These are phyloP conservation scores for Penicillium lagena DNA, from an alignment of 495 filamentous ascomycete genomes.

Conservation along the genomic window DNA sequence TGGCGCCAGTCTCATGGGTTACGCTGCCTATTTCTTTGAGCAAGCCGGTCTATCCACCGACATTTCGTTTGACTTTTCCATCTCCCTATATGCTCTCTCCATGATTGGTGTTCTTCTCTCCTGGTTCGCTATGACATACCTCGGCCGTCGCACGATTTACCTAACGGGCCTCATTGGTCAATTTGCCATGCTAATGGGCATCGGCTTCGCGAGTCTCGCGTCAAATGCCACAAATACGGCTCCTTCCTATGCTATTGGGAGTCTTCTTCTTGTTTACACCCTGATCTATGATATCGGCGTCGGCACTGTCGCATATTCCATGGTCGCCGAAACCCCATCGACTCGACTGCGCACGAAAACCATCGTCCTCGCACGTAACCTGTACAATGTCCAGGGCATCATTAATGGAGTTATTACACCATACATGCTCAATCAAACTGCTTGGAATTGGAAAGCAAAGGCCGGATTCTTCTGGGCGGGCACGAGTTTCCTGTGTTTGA, in stretches of 20 bases:
- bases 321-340: slow-evolving; percentile 65
- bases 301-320: slow-evolving; percentile 67
- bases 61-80: slow-evolving; percentile 23
- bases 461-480: slow-evolving; percentile 69
- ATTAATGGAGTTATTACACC: slow-evolving; percentile 61
- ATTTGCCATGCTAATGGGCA: slow-evolving; percentile 54
- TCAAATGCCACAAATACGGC: slow-evolving; percentile 44
- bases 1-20: slow-evolving; percentile 68
- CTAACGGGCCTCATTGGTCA: slow-evolving; percentile 58
- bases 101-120: slow-evolving; percentile 60
- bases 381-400: slow-evolving; percentile 43
- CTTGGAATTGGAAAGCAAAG: slow-evolving; percentile 66
- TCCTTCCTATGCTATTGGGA: slow-evolving; percentile 56
- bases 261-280: slow-evolving; percentile 62
- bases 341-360: slow-evolving; percentile 67
- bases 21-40: slow-evolving; percentile 66
- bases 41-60: slow-evolving; percentile 54
- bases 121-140: slow-evolving; percentile 60
- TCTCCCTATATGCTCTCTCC: slow-evolving; percentile 22
- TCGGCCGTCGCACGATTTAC: slow-evolving; percentile 63
- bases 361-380: slow-evolving; percentile 56
- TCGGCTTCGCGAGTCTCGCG: slow-evolving; percentile 54
- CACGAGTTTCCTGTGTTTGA: slow-evolving; percentile 58
- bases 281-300: slow-evolving; percentile 65
- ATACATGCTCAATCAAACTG: slow-evolving; percentile 62